These are phyloP conservation scores for Skeletonema menzelii DNA, from an alignment of 108 stramenopile species.

Conservation along the genomic window DNA sequence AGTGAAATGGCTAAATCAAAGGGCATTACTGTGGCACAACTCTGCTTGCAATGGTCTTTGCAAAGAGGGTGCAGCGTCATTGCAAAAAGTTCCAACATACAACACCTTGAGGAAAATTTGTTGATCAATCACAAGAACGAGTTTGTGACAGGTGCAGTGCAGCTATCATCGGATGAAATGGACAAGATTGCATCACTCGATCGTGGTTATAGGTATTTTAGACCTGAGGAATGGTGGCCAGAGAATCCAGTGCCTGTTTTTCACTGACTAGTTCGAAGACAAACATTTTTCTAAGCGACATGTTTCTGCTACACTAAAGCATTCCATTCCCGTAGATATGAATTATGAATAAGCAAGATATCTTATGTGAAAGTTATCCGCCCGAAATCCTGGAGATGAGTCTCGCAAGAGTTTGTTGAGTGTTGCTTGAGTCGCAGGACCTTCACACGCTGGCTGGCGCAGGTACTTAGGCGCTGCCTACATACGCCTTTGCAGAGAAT, in stretches of 20 bases:
- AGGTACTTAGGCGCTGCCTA: too few relatives aligned
- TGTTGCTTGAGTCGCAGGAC: too few relatives aligned
- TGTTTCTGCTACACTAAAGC: too few relatives aligned
- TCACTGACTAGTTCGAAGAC: slow-evolving; percentile 37
- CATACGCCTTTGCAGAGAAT: too few relatives aligned
- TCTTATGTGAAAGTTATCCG: too few relatives aligned
- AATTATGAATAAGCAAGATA: too few relatives aligned
- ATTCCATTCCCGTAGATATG: too few relatives aligned
- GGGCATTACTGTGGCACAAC: slow-evolving; percentile 56
- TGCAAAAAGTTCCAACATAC: slow-evolving; percentile 57
- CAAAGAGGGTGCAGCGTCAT: slow-evolving; percentile 65
- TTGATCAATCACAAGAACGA: slow-evolving; percentile 24
- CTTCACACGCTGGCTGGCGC: too few relatives aligned
- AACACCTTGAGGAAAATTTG: slow-evolving; percentile 61
- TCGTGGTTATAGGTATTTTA: slow-evolving; percentile 68
- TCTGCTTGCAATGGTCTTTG: slow-evolving; percentile 73
- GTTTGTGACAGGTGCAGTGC: slow-evolving; percentile 16
- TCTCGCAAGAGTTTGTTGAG: too few relatives aligned
- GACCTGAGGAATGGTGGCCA: slow-evolving; percentile 84
- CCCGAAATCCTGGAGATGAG: too few relatives aligned
- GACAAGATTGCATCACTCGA: slow-evolving; percentile 55
- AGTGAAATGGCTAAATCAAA: slow-evolving; percentile 45
- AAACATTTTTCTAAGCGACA: too few relatives aligned
- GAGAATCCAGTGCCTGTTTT: slow-evolving; percentile 65
- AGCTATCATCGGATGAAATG: slow-evolving; percentile 51